phyloP scores from a whole-genome alignment of 305 asterid species.

The Rubia peregrina region DNA sequence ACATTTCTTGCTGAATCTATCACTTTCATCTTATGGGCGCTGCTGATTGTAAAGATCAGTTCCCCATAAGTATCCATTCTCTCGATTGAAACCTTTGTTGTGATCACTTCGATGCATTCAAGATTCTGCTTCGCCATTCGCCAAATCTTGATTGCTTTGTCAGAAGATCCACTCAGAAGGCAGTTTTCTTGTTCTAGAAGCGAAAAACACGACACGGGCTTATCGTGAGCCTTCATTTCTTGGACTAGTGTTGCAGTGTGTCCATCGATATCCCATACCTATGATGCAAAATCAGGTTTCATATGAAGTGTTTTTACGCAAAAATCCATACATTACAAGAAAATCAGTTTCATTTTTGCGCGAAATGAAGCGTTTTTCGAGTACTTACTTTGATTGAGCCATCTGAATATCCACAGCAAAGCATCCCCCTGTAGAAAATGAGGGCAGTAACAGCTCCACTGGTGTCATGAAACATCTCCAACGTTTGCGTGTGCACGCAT shows the following conservation, averaged over 20 bases:
- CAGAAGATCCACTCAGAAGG: conserved; percentile 76
- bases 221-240: conserved; percentile 56
- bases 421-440: conserved; percentile 69
- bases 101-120: conserved; percentile 66
- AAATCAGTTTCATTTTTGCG: not conserved
- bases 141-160: conserved; percentile 85
- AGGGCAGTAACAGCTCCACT: conserved; percentile 85
- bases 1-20: conserved; percentile 60
- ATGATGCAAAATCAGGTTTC: conserved; percentile 7
- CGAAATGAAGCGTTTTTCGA: not conserved
- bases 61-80: conserved; percentile 55
- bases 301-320: not conserved
- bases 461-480: conserved; percentile 53
- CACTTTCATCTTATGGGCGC: conserved; percentile 61
- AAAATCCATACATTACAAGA: not conserved
- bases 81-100: conserved; percentile 58
- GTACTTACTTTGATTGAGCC: conserved; percentile 71
- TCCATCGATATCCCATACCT: conserved; percentile 90
- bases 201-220: conserved; percentile 72
- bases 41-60: conserved; percentile 52
- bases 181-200: conserved; percentile 66
- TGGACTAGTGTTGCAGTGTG: conserved; percentile 58
- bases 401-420: conserved; percentile 72
- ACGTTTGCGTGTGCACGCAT: conserved; percentile 74
- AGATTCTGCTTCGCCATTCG: conserved; percentile 50